Evolutionary conservation across 2,329 filamentous ascomycete species (phyloP), one percentile per base, ranked within the genome.

Genomic region (Sclerotinia subarctica): DNA sequence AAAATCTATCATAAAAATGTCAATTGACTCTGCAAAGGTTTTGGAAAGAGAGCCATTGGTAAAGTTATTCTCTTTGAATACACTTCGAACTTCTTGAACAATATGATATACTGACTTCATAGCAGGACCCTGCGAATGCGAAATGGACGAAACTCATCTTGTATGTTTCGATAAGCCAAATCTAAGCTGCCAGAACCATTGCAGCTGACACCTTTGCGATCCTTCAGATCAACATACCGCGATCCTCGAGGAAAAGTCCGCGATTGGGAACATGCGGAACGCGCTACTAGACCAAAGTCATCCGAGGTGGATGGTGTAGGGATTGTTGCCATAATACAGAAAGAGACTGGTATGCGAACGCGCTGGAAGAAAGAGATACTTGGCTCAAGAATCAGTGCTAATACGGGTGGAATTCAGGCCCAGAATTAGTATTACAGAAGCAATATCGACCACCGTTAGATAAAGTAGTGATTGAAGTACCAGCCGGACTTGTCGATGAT

Each of bases 221-320:
- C 60, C 64, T 67, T 19, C 54, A 88, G 86, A 74, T 84, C 87
- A 71, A 85, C 82, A 46, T 93, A 92, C 77, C 80, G 81, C 67
- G 90, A 92, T 74, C 85, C 87, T 26, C 81, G 83, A 46, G 87
- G 86, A 72, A 79, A 80, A 21, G 77, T 80, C 0, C 83, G 90
- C 64, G 86, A 84, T 42, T 93, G 90, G 90, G 90, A 93, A 76
- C 90, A 88, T 0, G 88, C 88, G 21, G 88, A 91, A 78, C 86
- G 90, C n/a, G 83, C 83, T 42, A 92, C 90, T 0, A 85, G 90
- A 4, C 88, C 89, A 17, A 80, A 81, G 67, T 81, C 78, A 71
- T 82, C 82, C 68, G 85, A 86, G 46, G 88, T 92, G 65, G 90
- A 93, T 74, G 90, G 88, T 64, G 89, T 93, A 19, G 89, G 89